Percentiles rank a stretch among this genome's conserved stretches.
These are phyloP conservation scores for Geum urbanum DNA, from an alignment of 306 rosid genomes.

Conservation along the genomic window DNA sequence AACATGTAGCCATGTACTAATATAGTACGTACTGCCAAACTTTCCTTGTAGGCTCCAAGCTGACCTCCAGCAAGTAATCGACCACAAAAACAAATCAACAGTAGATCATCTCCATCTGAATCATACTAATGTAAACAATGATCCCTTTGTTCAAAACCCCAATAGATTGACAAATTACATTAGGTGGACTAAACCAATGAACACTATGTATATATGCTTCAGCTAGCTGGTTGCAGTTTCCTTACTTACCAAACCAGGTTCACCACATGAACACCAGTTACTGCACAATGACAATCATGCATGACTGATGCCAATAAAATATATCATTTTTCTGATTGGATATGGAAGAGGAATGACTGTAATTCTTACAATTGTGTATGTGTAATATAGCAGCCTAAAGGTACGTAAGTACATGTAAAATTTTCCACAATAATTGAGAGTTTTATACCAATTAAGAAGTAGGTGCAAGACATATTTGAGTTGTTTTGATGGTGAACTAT, in stretches of 20 bases:
- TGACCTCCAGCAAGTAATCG: too few relatives aligned
- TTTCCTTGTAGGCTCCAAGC: too few relatives aligned
- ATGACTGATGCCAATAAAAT: neutral
- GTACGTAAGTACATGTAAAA: neutral
- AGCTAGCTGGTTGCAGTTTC: neutral
- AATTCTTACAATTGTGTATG: conserved; percentile 15
- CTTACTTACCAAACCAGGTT: neutral
- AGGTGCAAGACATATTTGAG: conserved; percentile 8
- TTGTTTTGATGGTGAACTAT: conserved; percentile 1
- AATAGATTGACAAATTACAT: neutral
- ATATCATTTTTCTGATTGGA: neutral
- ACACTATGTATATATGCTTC: neutral
- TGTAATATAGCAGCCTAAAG: conserved; percentile 15
- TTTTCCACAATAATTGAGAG: neutral
- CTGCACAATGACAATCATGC: neutral
- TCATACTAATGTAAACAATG: too few relatives aligned
- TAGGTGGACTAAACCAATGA: neutral
- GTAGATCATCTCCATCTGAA: too few relatives aligned
- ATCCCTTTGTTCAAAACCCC: neutral
- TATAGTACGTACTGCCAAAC: too few relatives aligned
- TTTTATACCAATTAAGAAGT: neutral
- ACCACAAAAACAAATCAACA: too few relatives aligned
- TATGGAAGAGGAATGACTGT: neutral
- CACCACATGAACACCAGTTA: neutral
- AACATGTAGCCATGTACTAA: too few relatives aligned